These are phyloP conservation scores for Echria macrotheca DNA, from an alignment of 495 filamentous ascomycete species.

Conservation along the genomic window DNA sequence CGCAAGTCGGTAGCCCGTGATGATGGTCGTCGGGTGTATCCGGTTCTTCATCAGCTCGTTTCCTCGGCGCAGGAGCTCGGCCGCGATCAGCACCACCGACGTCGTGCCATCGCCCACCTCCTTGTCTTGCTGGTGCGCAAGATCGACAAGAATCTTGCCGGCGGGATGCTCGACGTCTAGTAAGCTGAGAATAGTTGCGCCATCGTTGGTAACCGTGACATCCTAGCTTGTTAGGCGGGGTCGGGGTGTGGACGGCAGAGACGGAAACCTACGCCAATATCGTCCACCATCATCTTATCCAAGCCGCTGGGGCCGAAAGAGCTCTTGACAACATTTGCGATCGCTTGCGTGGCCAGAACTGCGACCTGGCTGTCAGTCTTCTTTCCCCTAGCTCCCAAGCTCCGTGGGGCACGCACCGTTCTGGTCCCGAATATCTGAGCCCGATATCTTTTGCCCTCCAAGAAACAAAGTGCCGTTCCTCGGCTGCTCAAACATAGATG, in stretches of 20 bases:
- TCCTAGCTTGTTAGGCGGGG: constrained; percentile 52
- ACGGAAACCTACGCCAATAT: constrained; percentile 74
- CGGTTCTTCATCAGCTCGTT: constrained; percentile 99
- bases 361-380: constrained; percentile 20
- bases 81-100: constrained; percentile 93
- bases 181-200: constrained; percentile 90
- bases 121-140: constrained; percentile 98
- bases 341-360: constrained; percentile 94
- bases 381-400: constrained; percentile 6
- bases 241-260: constrained; percentile 10
- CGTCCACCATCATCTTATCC: constrained; percentile 99
- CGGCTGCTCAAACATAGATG: constrained; percentile 83
- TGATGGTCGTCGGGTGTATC: constrained; percentile 99
- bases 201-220: constrained; percentile 98
- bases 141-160: constrained; percentile 95
- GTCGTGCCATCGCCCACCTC: constrained; percentile 98
- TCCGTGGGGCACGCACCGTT: constrained; percentile 59
- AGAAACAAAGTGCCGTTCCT: constrained; percentile 88
- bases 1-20: constrained; percentile 93
- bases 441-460: constrained; percentile 90
- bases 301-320: constrained; percentile 96
- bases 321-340: constrained; percentile 97
- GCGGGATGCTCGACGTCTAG: constrained; percentile 97
- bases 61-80: constrained; percentile 86
- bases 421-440: constrained; percentile 91